These are phyloP conservation scores for Plasmodium billcollinsi DNA, from an alignment of 169 alveolate genomes.

Conservation along the genomic window DNA sequence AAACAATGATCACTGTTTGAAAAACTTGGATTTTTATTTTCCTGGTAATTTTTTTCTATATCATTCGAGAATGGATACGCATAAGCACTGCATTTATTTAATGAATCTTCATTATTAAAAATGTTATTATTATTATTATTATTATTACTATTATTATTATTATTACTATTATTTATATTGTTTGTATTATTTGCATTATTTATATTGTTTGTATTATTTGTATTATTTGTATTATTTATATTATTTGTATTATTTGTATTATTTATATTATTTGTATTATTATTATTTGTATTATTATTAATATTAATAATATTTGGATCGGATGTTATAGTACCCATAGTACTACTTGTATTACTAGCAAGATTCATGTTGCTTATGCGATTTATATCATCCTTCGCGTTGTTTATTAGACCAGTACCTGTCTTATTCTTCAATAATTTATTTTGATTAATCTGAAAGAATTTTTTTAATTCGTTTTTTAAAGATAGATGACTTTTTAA, in stretches of 20 bases:
- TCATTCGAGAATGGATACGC: no score
- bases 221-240: no score
- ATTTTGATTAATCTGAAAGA: conserved; percentile 23
- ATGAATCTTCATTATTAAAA: not conserved
- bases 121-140: conserved; percentile 4
- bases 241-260: no score
- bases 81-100: conserved; percentile 6
- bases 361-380: no score
- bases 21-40: not conserved
- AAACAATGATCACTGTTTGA: not conserved
- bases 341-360: no score
- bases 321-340: no score
- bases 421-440: conserved; percentile 3
- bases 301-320: no score
- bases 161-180: not conserved
- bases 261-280: no score
- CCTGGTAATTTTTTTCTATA: not conserved
- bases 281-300: no score
- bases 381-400: not conserved
- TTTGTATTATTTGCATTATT: not conserved
- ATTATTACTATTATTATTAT: not conserved
- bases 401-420: not conserved
- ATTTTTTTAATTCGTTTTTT: conserved; percentile 46
- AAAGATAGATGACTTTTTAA: conserved; percentile 29
- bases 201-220: not conserved